Evolutionary conservation across 2,329 filamentous ascomycete genomes (phyloP).

Genomic region (Calonectria honghensis): DNA sequence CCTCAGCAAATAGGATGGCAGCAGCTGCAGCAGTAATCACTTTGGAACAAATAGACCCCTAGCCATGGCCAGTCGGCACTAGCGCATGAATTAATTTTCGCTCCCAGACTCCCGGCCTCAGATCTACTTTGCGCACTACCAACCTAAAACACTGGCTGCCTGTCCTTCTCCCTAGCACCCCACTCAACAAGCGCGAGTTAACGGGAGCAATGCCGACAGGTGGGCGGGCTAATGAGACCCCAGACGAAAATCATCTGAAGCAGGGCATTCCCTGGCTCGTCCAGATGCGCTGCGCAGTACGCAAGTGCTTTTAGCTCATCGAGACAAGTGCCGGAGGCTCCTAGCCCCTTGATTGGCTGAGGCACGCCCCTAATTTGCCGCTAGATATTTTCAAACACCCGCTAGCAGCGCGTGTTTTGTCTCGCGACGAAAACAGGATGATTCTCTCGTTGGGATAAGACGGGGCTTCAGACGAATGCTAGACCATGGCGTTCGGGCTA

Average conservation of each 20-base stretch:
- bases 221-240: background rate
- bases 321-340: background rate
- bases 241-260: background rate
- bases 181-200: background rate
- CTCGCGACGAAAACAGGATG: background rate
- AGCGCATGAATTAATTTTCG: background rate
- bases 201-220: conserved; percentile 1
- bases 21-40: background rate
- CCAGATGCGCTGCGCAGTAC: background rate
- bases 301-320: background rate
- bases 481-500: background rate
- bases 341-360: background rate
- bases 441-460: background rate
- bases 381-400: background rate
- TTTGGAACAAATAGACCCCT: background rate
- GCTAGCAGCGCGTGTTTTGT: background rate
- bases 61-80: background rate
- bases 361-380: background rate
- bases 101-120: background rate
- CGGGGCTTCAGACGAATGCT: background rate
- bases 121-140: background rate
- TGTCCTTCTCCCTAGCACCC: background rate
- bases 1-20: background rate
- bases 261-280: background rate
- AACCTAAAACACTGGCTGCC: background rate